These are phyloP conservation scores for Cadophora gregata DNA, from an alignment of 2,329 filamentous ascomycete genomes.

Conservation along the genomic window DNA sequence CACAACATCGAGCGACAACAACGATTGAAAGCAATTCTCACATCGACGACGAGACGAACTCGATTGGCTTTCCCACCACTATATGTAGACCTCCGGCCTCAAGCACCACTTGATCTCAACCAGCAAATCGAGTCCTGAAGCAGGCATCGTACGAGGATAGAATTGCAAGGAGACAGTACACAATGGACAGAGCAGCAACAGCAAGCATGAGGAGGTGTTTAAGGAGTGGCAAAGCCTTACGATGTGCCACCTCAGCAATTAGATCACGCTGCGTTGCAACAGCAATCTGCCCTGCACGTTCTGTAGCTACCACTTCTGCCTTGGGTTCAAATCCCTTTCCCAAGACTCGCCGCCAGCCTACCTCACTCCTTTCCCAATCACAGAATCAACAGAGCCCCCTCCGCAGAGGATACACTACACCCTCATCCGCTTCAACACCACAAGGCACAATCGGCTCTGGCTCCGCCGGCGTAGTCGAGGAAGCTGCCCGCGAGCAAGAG, in stretches of 20 bases:
- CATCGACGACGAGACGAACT: neutral
- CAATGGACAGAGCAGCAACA: slow-evolving; percentile 27
- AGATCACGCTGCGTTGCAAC: slow-evolving; percentile 21
- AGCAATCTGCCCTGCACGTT: slow-evolving; percentile 23
- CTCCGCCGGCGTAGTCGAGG: slow-evolving; percentile 21
- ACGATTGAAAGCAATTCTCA: no score
- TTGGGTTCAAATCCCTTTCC: neutral
- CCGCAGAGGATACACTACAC: slow-evolving; percentile 25
- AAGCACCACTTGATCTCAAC: neutral
- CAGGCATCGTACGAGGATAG: neutral
- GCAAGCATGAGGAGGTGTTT: slow-evolving; percentile 26
- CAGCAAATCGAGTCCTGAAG: neutral
- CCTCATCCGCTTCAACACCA: slow-evolving; percentile 15
- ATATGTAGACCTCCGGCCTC: neutral
- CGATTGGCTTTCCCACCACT: no score
- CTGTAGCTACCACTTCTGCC: neutral
- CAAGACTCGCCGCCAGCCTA: neutral
- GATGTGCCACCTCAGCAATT: slow-evolving; percentile 15
- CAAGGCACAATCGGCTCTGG: slow-evolving; percentile 28
- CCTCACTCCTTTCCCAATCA: neutral
- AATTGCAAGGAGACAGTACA: neutral
- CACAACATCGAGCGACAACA: slow-evolving; percentile 3
- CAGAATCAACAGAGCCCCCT: neutral
- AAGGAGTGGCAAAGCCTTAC: slow-evolving; percentile 13
- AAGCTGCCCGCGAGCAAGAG: slow-evolving; percentile 1